Percentiles rank a stretch among this genome's conserved stretches.
These are phyloP conservation scores for Torulaspora globosa DNA, from an alignment of 1,139 yeast genomes.

Conservation along the genomic window DNA sequence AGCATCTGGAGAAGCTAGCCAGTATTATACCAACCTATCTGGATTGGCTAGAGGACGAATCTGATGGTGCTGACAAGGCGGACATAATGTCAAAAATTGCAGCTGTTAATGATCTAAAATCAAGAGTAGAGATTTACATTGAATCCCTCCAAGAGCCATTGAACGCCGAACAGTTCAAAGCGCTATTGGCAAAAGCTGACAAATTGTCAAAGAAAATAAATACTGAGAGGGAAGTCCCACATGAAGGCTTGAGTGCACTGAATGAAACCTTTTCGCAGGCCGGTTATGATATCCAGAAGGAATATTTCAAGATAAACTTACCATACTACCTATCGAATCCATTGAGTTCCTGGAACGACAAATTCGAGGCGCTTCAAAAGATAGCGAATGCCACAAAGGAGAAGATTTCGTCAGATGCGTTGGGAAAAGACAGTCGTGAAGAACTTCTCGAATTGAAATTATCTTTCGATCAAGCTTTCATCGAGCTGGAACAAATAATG, in stretches of 20 bases:
- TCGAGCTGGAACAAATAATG: conserved; percentile 14
- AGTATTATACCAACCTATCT: conserved; percentile 47
- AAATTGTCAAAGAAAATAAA: conserved; percentile 10
- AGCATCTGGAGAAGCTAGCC: conserved; percentile 40
- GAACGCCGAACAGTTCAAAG: conserved; percentile 39
- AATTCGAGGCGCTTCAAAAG: conserved; percentile 8
- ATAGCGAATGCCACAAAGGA: conserved; percentile 10
- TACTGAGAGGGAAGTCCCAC: conserved; percentile 8
- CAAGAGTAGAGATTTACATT: conserved; percentile 37
- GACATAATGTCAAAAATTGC: conserved; percentile 37
- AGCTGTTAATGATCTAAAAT: conserved; percentile 32
- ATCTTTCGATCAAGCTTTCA: conserved; percentile 20
- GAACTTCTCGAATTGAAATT: conserved; percentile 27
- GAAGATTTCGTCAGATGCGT: conserved; percentile 5
- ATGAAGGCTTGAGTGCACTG: conserved; percentile 17
- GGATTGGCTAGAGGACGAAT: conserved; percentile 79
- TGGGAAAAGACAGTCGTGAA: conserved; percentile 22
- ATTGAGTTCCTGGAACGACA: conserved; percentile 11
- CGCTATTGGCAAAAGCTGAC: conserved; percentile 32
- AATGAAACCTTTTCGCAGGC: conserved; percentile 19
- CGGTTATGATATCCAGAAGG: conserved; percentile 20
- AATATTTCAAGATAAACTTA: conserved; percentile 19
- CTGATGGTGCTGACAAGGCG: conserved; percentile 50
- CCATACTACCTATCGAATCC: conserved; percentile 18
- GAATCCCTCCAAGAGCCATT: conserved; percentile 38